Evolutionary conservation across 441 rosid species (phyloP).

Genomic region (Kokia cookei): DNA sequence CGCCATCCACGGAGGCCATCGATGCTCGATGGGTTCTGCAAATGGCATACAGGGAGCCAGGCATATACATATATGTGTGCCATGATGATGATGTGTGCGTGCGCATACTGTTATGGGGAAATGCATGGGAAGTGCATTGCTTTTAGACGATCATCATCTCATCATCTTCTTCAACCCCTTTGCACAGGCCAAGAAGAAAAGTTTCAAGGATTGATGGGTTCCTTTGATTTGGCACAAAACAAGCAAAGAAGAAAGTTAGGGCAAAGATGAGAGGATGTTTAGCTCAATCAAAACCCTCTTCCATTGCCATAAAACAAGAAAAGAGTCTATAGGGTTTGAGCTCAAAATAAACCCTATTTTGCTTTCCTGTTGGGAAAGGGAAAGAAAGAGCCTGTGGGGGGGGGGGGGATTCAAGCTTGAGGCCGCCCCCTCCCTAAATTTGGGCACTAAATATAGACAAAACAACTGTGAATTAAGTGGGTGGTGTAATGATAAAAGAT

Average conservation of each 20-base stretch:
- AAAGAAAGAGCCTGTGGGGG: constrained; percentile 23
- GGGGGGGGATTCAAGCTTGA: constrained; percentile 29
- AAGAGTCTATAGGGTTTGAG: not conserved
- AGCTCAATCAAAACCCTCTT: not conserved
- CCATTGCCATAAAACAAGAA: not conserved
- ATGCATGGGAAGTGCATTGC: not conserved
- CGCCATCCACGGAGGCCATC: constrained; percentile 82
- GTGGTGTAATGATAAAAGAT: too few relatives aligned
- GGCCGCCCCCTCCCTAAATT: constrained; percentile 15
- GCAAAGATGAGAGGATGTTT: not conserved
- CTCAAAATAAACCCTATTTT: constrained; percentile 9
- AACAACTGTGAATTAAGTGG: not conserved
- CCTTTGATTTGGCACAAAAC: constrained; percentile 32
- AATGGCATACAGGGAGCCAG: constrained; percentile 99
- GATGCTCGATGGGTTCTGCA: constrained; percentile 51
- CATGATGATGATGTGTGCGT: not conserved
- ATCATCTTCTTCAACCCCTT: not conserved
- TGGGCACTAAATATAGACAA: constrained; percentile 43
- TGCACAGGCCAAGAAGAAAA: not conserved
- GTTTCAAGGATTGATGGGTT: constrained; percentile 7
- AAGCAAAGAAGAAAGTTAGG: constrained; percentile 8
- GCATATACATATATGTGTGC: constrained; percentile 32
- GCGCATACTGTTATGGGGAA: not conserved
- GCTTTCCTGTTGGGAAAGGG: constrained; percentile 6
- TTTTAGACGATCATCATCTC: too few relatives aligned